Percentiles rank a stretch among this genome's conserved stretches.
Evolutionary conservation across 306 rosid genomes (phyloP).

Genomic region (Parietaria judaica): DNA sequence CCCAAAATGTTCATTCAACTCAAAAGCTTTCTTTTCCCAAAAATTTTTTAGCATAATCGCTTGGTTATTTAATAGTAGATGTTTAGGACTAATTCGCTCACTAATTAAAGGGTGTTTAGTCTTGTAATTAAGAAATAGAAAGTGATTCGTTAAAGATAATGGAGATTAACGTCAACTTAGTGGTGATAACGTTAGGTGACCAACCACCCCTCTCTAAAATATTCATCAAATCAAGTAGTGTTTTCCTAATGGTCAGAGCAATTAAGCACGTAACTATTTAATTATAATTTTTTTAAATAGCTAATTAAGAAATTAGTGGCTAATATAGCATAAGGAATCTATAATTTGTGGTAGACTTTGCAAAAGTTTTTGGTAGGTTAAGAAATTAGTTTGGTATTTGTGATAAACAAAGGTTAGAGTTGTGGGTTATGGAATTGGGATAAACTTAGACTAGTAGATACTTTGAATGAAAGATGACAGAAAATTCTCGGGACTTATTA

Average conservation of each 20-base stretch:
- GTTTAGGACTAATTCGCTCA: too few relatives aligned
- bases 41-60: too few relatives aligned
- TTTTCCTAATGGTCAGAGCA: neutral
- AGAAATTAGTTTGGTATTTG: too few relatives aligned
- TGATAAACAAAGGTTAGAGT: too few relatives aligned
- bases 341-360: conserved; percentile 8
- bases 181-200: neutral
- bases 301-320: conserved; percentile 3
- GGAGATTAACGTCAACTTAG: neutral
- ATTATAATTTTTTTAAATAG: conserved; percentile 1
- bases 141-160: neutral
- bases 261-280: neutral
- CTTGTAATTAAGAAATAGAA: neutral
- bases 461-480: too few relatives aligned
- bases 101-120: neutral
- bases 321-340: neutral
- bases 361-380: too few relatives aligned
- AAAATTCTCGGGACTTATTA: too few relatives aligned
- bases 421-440: too few relatives aligned
- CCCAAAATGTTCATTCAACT: too few relatives aligned
- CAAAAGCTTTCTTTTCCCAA: too few relatives aligned
- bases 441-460: too few relatives aligned
- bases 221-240: neutral
- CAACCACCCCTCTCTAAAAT: neutral
- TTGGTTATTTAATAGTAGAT: too few relatives aligned